Conservation (phyloP, 2,329 filamentous ascomycete genomes). For the Falciphora oryzae region DNA sequence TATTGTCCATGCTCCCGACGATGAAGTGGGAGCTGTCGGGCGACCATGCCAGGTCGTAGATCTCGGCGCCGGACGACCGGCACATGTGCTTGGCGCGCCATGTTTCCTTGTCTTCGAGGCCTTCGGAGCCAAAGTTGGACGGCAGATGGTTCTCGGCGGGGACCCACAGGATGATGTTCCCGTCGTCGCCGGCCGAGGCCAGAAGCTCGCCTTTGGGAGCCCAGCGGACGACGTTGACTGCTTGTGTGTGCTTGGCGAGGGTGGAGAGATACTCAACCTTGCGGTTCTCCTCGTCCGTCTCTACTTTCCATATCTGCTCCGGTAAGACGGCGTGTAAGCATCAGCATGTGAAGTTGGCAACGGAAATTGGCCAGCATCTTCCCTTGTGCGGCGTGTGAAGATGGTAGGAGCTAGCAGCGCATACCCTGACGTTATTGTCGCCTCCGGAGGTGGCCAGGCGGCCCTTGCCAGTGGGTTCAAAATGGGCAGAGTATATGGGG, state of each 20-base stretch:
- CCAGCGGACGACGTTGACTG: slow-evolving; percentile 97
- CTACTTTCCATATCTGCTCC: slow-evolving; percentile 79
- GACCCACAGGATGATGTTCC: slow-evolving; percentile 95
- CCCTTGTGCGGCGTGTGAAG: not conserved
- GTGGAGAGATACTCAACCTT: slow-evolving; percentile 91
- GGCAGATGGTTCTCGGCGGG: slow-evolving; percentile 70
- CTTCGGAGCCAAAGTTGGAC: slow-evolving; percentile 69
- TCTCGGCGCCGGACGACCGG: slow-evolving; percentile 87
- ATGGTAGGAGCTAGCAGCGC: slow-evolving; percentile 23
- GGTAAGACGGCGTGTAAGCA: not conserved
- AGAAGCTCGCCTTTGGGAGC: slow-evolving; percentile 89
- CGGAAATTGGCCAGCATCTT: not conserved
- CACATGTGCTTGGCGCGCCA: slow-evolving; percentile 99
- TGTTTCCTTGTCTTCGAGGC: slow-evolving; percentile 87
- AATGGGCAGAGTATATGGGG: slow-evolving; percentile 95
- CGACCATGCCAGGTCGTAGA: slow-evolving; percentile 98
- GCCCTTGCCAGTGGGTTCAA: slow-evolving; percentile 87
- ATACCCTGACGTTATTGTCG: slow-evolving; percentile 90
- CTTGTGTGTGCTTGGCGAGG: slow-evolving; percentile 88
- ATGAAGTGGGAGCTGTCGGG: slow-evolving; percentile 97
- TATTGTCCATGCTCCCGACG: slow-evolving; percentile 98
- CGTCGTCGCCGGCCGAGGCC: slow-evolving; percentile 93
- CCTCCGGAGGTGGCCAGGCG: slow-evolving; percentile 90
- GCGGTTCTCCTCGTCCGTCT: slow-evolving; percentile 75
- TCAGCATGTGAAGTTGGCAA: slow-evolving; percentile 3